Evolutionary conservation across 2,329 filamentous ascomycete genomes (phyloP), one percentile per base, ranked within the genome.

Genomic region (Aspergillus intermedius): DNA sequence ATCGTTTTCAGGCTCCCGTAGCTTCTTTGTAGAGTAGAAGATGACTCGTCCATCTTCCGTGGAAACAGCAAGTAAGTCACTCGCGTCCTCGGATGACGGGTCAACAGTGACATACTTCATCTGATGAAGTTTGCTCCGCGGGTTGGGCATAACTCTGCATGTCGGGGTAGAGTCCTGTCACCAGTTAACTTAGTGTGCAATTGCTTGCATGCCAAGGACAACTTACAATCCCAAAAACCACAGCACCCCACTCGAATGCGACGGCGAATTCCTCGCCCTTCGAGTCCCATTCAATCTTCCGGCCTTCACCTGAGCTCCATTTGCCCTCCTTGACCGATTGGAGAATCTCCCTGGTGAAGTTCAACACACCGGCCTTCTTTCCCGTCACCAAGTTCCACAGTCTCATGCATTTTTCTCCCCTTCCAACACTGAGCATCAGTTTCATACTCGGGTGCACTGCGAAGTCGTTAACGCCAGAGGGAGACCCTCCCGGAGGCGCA

Each of bases 351-450:
- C 80, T 78, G 55, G 80, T 80, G 66, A 97, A 97, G 65, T 88
- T 93, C 58, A 98, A 73, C 46, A 95, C 91, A 25, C 91, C 89
- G 1, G 91, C 91, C 73, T 95, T 96, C 74, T 91, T 95, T 13
- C 91, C 93, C 2, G 91, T 97, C 56, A 97, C 90, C 54, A 98
- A 69, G 63, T 98, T 97, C 93, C 93, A 98, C 55, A 97, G 70
- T 55, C 93, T 77, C 87, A 98, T 94, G 62, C 85, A 89, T 55
- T 83, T 84, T 73, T 98, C 93, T 55, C 90, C 90, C 60, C 86
- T 88, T 57, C 88, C 86, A 7, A 97, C 90, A 59, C 83, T 94
- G 51, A 98, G 82, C 88, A 97, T 95, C 45, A 98, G 76, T 73
- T 96, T 97, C 80, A 95, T 88, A 67, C 88, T 94, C 0, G 93